Evolutionary conservation across 495 filamentous ascomycete genomes (phyloP).

Genomic region (Delitschia confertaspora): DNA sequence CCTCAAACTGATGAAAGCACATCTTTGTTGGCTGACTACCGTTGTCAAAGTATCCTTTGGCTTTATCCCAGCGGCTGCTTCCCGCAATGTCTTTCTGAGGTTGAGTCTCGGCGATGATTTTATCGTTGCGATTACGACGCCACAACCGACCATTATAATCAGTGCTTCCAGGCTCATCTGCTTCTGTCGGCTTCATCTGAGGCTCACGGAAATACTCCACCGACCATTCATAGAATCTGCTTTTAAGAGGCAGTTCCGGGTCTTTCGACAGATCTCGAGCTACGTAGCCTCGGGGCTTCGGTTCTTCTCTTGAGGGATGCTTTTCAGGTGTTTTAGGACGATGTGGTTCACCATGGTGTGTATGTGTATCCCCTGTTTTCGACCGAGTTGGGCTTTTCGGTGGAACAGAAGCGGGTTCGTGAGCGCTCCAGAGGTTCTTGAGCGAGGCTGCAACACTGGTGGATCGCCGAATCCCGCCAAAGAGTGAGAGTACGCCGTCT

Average conservation of each 20-base stretch:
- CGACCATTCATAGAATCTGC: constrained; percentile 87
- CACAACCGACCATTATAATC: constrained; percentile 95
- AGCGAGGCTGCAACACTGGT: constrained; percentile 65
- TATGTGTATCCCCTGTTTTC: constrained; percentile 60
- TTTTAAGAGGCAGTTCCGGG: constrained; percentile 63
- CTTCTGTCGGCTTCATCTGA: constrained; percentile 93
- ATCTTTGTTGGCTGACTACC: constrained; percentile 79
- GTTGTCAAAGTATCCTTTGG: constrained; percentile 71
- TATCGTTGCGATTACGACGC: constrained; percentile 87
- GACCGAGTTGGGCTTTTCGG: constrained; percentile 27
- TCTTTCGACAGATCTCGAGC: constrained; percentile 46
- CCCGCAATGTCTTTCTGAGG: constrained; percentile 82
- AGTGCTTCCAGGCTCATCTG: constrained; percentile 92
- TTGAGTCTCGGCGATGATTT: constrained; percentile 82
- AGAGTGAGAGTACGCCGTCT: constrained; percentile 56
- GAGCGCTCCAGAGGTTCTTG: constrained; percentile 54
- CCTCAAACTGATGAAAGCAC: constrained; percentile 96
- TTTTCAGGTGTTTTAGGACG: constrained; percentile 51
- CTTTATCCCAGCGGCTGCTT: constrained; percentile 72
- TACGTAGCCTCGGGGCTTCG: constrained; percentile 63
- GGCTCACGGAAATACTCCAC: constrained; percentile 98
- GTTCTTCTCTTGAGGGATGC: constrained; percentile 68
- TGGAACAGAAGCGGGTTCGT: constrained; percentile 28
- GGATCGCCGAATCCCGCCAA: constrained; percentile 50
- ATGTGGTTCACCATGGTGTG: constrained; percentile 73